A percentile compares a stretch with the other conserved stretches of the same genome.
Conservation (phyloP, 768 basidiomycete genomes). For the Suillus occidentalis region DNA sequence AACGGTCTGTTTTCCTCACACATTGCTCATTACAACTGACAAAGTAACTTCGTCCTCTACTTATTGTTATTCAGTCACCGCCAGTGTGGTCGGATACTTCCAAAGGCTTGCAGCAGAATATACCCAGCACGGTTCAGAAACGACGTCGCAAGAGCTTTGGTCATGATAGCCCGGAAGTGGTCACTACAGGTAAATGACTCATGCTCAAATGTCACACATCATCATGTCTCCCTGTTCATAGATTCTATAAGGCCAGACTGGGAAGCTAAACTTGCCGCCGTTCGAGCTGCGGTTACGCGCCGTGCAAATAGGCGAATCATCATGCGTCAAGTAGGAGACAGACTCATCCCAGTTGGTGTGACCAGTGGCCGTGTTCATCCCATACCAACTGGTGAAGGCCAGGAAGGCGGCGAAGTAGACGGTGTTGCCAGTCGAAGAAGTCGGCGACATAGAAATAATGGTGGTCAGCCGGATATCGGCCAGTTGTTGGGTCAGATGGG, state of each 20-base stretch:
- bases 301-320: conserved; percentile 95
- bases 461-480: conserved; percentile 56
- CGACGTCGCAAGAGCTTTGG: conserved; percentile 87
- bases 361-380: conserved; percentile 84
- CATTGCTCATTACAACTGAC: background rate
- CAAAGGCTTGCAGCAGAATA: conserved; percentile 45
- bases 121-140: conserved; percentile 52
- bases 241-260: conserved; percentile 98
- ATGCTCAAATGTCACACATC: conserved; percentile 7
- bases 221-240: conserved; percentile 30
- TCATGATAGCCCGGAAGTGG: conserved; percentile 84
- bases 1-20: conserved; percentile 48
- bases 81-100: conserved; percentile 56
- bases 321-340: conserved; percentile 97
- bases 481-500: conserved; percentile 63
- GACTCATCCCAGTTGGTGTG: conserved; percentile 95
- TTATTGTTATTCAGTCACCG: conserved; percentile 25
- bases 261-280: conserved; percentile 93
- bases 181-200: conserved; percentile 71
- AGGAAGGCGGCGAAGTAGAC: conserved; percentile 45
- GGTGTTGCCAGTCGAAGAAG: conserved; percentile 41
- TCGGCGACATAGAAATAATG: conserved; percentile 51
- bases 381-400: conserved; percentile 55
- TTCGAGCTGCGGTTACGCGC: conserved; percentile 93
- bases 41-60: background rate